phyloP scores from a whole-genome alignment of 345 rosid species.

The Hibiscus tridactylites region DNA sequence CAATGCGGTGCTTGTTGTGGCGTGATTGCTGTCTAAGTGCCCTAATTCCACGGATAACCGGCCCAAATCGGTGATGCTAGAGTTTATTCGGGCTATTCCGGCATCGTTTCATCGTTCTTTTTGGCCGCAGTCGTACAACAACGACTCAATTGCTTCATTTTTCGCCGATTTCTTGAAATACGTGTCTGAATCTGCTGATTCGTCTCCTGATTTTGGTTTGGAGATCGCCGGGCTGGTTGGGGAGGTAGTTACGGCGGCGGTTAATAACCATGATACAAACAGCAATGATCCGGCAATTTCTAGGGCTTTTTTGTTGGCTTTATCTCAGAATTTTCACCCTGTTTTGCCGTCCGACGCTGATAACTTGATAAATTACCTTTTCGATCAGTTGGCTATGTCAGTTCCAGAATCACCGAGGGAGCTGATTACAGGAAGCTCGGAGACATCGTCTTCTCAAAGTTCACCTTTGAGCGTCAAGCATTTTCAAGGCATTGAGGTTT shows the following conservation, averaged over 20 bases:
- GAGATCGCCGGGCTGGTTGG: slow-evolving; percentile 68
- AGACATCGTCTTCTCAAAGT: slow-evolving; percentile 59
- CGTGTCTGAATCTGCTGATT: slow-evolving; percentile 39
- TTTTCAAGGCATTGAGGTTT: slow-evolving; percentile 29
- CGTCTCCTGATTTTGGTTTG: slow-evolving; percentile 48
- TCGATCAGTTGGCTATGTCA: slow-evolving; percentile 57
- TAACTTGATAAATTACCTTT: slow-evolving; percentile 48
- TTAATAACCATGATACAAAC: slow-evolving; percentile 19
- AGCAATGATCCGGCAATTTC: slow-evolving; percentile 42
- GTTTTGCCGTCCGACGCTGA: slow-evolving; percentile 59
- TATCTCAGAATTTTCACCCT: slow-evolving; percentile 65
- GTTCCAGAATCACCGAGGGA: slow-evolving; percentile 43
- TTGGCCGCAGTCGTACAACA: slow-evolving; percentile 75
- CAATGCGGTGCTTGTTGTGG: slow-evolving; percentile 76
- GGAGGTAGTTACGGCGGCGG: slow-evolving; percentile 48
- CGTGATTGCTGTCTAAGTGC: slow-evolving; percentile 65
- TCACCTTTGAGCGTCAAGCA: slow-evolving; percentile 52
- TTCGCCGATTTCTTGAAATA: slow-evolving; percentile 62
- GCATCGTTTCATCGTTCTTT: slow-evolving; percentile 59
- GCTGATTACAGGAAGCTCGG: slow-evolving; percentile 38
- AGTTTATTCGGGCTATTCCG: slow-evolving; percentile 64
- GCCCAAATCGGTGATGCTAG: slow-evolving; percentile 52
- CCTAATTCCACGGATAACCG: slow-evolving; percentile 38
- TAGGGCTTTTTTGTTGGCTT: slow-evolving; percentile 58
- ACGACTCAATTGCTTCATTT: slow-evolving; percentile 49